These are phyloP conservation scores for Cystobasidium slooffiae DNA, from an alignment of 1,284 basidiomycete genomes.

Conservation along the genomic window DNA sequence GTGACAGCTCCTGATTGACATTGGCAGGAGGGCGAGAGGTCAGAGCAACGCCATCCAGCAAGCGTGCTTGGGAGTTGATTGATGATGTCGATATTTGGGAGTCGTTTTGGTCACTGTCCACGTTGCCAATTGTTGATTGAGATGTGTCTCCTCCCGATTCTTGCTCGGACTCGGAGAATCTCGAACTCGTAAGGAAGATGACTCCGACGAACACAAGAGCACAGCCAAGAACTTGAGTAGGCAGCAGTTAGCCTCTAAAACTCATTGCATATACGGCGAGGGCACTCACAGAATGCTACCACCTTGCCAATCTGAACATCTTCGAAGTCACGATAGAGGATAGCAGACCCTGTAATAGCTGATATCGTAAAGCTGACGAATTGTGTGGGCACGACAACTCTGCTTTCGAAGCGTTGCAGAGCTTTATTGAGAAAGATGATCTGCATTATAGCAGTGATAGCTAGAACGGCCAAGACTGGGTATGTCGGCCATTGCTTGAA, in stretches of 20 bases:
- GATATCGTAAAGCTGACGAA: constrained; percentile 81
- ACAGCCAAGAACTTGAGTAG: constrained; percentile 23
- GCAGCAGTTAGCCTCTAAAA: too few relatives aligned
- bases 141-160: not conserved
- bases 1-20: not conserved
- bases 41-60: constrained; percentile 6
- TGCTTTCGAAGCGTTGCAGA: constrained; percentile 79
- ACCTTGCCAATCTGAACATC: constrained; percentile 55
- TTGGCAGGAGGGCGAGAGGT: constrained; percentile 7
- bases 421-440: constrained; percentile 89
- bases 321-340: constrained; percentile 91
- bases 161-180: not conserved
- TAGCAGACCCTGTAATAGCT: constrained; percentile 87
- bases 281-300: constrained; percentile 53
- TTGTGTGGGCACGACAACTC: constrained; percentile 91
- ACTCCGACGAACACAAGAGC: constrained; percentile 36
- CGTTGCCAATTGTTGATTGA: not conserved
- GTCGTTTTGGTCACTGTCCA: not conserved
- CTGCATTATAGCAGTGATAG: constrained; percentile 82
- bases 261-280: too few relatives aligned
- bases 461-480: constrained; percentile 65
- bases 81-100: constrained; percentile 9
- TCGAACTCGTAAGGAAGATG: constrained; percentile 35
- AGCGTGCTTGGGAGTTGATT: not conserved
- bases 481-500: constrained; percentile 54